A percentile compares a stretch with the other conserved stretches of the same genome.
phyloP scores from a whole-genome alignment of 2,329 filamentous ascomycete species.

The Colletotrichum tamarilloi region DNA sequence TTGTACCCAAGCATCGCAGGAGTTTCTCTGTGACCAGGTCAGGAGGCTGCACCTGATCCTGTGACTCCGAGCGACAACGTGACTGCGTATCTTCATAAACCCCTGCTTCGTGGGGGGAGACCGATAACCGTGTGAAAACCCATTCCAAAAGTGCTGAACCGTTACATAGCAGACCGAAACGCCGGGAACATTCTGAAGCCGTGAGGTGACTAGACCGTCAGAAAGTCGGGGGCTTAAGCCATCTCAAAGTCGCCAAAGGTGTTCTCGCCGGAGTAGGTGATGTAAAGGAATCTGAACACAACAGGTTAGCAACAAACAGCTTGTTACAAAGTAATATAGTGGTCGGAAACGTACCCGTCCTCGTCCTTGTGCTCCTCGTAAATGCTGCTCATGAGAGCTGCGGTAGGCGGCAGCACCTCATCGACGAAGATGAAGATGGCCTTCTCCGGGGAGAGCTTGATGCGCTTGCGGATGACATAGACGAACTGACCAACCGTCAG shows the following conservation, averaged over 20 bases:
- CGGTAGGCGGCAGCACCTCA: conserved; percentile 95
- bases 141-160: conserved; percentile 35
- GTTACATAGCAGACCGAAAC: conserved; percentile 33
- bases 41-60: conserved; percentile 24
- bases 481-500: conserved; percentile 99
- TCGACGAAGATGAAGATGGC: conserved; percentile 99
- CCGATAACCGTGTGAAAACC: conserved; percentile 31
- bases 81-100: conserved; percentile 34
- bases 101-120: conserved; percentile 23
- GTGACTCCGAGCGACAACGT: conserved; percentile 30
- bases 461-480: conserved; percentile 99
- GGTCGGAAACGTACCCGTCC: conserved; percentile 65
- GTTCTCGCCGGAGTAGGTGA: conserved; percentile 99
- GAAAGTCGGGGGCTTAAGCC: conserved; percentile 43
- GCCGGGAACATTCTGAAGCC: conserved; percentile 35
- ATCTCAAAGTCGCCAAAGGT: conserved; percentile 79
- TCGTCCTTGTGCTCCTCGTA: conserved; percentile 98
- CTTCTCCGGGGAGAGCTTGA: conserved; percentile 99
- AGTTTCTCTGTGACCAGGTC: conserved; percentile 10
- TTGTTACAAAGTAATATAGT: not conserved
- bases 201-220: conserved; percentile 21
- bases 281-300: conserved; percentile 85
- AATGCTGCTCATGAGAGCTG: conserved; percentile 98
- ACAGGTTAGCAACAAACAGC: not conserved
- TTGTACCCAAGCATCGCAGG: conserved; percentile 27